Percentiles rank a stretch among this genome's conserved stretches.
Conservation (phyloP, 2,329 filamentous ascomycete species). For the Sordariomycetes sp. region DNA sequence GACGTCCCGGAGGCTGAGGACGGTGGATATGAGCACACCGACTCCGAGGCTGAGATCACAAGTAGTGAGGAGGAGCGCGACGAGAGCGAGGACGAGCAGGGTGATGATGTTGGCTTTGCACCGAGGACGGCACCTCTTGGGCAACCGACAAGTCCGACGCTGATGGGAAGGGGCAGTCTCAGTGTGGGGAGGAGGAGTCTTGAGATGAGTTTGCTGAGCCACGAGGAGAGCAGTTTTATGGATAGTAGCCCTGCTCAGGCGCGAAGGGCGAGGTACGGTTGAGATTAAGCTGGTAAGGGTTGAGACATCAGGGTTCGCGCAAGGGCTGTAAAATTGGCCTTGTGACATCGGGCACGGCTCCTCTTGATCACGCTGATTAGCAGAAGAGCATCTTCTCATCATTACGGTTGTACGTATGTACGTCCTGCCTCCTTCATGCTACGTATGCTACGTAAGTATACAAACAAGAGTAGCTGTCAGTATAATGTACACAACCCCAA, state of each 20-base stretch:
- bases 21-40: conserved; percentile 67
- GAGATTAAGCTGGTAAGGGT: not conserved
- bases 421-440: no score
- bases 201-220: conserved; percentile 46
- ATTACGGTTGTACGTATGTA: not conserved
- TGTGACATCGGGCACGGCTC: no score
- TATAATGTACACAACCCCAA: conserved; percentile 2
- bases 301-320: not conserved
- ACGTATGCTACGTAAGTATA: no score
- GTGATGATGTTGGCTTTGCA: conserved; percentile 24
- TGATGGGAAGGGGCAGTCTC: conserved; percentile 17
- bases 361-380: no score
- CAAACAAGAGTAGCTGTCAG: not conserved
- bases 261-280: conserved; percentile 22
- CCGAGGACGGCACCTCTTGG: conserved; percentile 22
- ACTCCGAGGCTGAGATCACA: conserved; percentile 57
- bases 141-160: conserved; percentile 27
- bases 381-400: not conserved
- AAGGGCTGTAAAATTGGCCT: no score
- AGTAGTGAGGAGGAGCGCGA: conserved; percentile 27
- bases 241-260: conserved; percentile 42
- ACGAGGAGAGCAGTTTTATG: conserved; percentile 48
- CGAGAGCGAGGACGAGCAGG: conserved; percentile 9
- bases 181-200: conserved; percentile 34
- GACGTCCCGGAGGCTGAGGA: conserved; percentile 58